Evolutionary conservation across 352 stramenopile species (phyloP).

Genomic region (Nannochloropsis limnetica): DNA sequence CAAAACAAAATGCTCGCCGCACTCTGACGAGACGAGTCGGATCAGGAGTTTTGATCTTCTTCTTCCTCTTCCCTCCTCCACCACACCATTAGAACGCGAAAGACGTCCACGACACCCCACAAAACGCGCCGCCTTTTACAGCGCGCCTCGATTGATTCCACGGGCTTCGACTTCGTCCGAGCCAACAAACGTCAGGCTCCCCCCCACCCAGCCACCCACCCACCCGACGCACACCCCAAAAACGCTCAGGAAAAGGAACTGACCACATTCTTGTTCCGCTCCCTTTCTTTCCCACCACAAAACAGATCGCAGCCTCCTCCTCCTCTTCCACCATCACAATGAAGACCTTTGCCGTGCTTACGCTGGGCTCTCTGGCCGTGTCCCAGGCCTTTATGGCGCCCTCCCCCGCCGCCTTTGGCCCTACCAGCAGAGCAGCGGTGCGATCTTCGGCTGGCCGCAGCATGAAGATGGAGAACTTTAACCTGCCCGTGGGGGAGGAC

Average conservation of each 20-base stretch:
- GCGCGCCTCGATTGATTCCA: background rate
- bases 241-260: background rate
- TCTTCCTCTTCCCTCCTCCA: background rate
- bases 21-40: conserved; percentile 6
- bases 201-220: no score
- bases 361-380: background rate
- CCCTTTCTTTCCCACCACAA: background rate
- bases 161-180: background rate
- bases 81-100: background rate
- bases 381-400: conserved; percentile 26
- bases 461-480: conserved; percentile 33
- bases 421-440: background rate
- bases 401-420: background rate
- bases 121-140: background rate
- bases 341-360: conserved; percentile 28
- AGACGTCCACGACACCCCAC: no score
- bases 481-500: conserved; percentile 25
- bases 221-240: background rate
- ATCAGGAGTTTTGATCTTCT: conserved; percentile 33
- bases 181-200: background rate
- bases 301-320: background rate
- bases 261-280: conserved; percentile 26
- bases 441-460: conserved; percentile 2
- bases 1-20: background rate
- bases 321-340: background rate